phyloP scores from a whole-genome alignment of 1,284 basidiomycete species.

The Cerrena zonata region DNA sequence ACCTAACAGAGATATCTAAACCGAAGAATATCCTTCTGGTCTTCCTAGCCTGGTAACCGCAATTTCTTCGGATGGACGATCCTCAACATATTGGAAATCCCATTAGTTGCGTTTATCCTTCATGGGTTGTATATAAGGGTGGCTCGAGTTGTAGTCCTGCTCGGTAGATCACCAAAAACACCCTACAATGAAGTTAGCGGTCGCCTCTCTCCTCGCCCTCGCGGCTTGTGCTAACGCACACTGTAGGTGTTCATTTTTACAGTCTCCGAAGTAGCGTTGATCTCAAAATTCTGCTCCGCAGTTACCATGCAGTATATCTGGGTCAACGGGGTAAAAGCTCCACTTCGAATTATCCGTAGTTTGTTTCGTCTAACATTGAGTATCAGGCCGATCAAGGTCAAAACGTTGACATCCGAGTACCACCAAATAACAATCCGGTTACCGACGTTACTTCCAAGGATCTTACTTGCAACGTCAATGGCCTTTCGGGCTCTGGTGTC shows the following conservation, averaged over 20 bases:
- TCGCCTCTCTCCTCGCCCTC: slow-evolving; percentile 29
- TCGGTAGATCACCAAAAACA: background rate
- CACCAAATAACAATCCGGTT: slow-evolving; percentile 50
- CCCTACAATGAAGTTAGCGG: slow-evolving; percentile 24
- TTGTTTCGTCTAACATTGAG: background rate
- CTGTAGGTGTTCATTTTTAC: slow-evolving; percentile 25
- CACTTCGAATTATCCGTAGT: background rate
- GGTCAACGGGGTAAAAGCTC: slow-evolving; percentile 31
- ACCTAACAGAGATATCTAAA: background rate
- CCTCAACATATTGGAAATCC: too few relatives aligned
- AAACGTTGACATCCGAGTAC: slow-evolving; percentile 40
- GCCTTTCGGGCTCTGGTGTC: slow-evolving; percentile 36
- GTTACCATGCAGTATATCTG: slow-evolving; percentile 50
- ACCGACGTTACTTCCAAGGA: slow-evolving; percentile 47
- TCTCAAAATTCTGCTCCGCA: slow-evolving; percentile 11
- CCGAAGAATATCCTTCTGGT: slow-evolving; percentile 4
- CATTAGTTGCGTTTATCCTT: too few relatives aligned
- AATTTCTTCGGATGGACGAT: background rate
- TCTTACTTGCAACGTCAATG: slow-evolving; percentile 46
- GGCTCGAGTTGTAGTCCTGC: too few relatives aligned
- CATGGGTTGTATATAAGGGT: too few relatives aligned
- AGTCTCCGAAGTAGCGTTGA: background rate
- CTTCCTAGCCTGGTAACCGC: background rate
- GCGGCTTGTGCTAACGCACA: slow-evolving; percentile 39
- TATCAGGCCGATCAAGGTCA: slow-evolving; percentile 38